These are phyloP conservation scores for Yarrowia yakushimensis DNA, from an alignment of 805 yeast species.

Conservation along the genomic window DNA sequence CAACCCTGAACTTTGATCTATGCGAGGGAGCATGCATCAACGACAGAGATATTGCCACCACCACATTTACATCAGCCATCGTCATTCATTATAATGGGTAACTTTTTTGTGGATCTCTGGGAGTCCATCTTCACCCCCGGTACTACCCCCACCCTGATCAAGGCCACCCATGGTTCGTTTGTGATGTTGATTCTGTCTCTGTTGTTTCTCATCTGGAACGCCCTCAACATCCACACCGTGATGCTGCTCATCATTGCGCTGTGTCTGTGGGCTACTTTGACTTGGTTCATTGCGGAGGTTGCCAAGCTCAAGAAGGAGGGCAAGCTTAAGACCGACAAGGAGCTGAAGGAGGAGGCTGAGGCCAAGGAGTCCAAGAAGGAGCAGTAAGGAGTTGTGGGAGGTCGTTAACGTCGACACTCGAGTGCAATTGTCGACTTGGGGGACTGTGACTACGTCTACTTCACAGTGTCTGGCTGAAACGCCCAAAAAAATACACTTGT, in stretches of 20 bases:
- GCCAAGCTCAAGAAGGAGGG: constrained; percentile 39
- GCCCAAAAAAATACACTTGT: too few species aligned
- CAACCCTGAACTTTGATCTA: constrained; percentile 22
- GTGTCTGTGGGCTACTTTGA: constrained; percentile 70
- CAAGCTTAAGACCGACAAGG: constrained; percentile 8
- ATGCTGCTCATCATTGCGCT: constrained; percentile 53
- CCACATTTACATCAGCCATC: not conserved
- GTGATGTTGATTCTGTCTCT: constrained; percentile 57
- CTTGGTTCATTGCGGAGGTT: constrained; percentile 84
- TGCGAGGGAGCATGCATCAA: not conserved
- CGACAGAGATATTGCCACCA: not conserved
- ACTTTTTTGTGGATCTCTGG: constrained; percentile 67
- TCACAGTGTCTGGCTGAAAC: too few species aligned
- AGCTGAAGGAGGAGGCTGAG: not conserved
- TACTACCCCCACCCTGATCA: constrained; percentile 79
- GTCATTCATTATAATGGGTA: not conserved
- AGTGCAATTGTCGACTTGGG: not conserved
- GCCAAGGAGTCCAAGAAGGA: not conserved
- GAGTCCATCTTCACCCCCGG: constrained; percentile 91
- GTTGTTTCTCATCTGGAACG: constrained; percentile 53
- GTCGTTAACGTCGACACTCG: not conserved
- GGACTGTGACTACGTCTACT: too few species aligned
- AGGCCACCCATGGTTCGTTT: constrained; percentile 86
- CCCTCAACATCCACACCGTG: constrained; percentile 63
- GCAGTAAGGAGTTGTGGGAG: not conserved